Base-by-base conservation (phyloP, 2,329 filamentous ascomycete species). In the Neocucurbitaria cava region DNA sequence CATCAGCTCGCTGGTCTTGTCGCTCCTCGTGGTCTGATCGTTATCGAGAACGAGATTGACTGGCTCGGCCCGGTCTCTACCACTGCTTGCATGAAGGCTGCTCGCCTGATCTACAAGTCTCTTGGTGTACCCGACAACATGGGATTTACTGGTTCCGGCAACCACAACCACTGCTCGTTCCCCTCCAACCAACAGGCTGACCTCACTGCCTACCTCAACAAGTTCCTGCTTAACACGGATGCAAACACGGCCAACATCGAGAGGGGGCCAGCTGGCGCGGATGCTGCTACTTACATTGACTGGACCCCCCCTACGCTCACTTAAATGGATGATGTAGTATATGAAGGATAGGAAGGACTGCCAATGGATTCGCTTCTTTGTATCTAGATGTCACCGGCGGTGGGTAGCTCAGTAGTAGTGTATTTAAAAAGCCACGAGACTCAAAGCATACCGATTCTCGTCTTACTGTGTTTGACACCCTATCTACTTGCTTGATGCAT, bases 1-100 rank as follows among this genome's bases (percentile, higher is more conserved):
- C 84, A 87, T 73, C 73, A 83, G 69, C 77, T 86, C 17, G 83
- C 83, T 10, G 84, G 80, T 24, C 75, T 87, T 56, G 77, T 85
- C 35, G 83, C 83, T 2, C 84, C 84, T 26, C 78, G 84, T 33
- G 83, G 83, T 4, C 76, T 86, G 40, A 76, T 82, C 45, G 79
- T 82, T 26, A 81, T 84, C 41, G 84, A 86, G 76, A 87, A 86
- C 66, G 81, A 84, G 62, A 77, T 78, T 59, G 83, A 85, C 73
- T 87, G 83, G 84, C 78, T 86, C 48, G 83, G 84, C 33, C 82
- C 81, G 44, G 81, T 83, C 52, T 80, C 81, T 49, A 85, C 82
- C 15, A 85, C 82, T 23, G 83, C 78, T 45, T 85, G 83, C 74
- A 85, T 85, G 83, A 82, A 82, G 72, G 82, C 79, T 18, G 83